A percentile compares a stretch with the other conserved stretches of the same genome.
phyloP scores from a whole-genome alignment of 2,329 filamentous ascomycete genomes.

The Aspergillus brunneoviolaceus region DNA sequence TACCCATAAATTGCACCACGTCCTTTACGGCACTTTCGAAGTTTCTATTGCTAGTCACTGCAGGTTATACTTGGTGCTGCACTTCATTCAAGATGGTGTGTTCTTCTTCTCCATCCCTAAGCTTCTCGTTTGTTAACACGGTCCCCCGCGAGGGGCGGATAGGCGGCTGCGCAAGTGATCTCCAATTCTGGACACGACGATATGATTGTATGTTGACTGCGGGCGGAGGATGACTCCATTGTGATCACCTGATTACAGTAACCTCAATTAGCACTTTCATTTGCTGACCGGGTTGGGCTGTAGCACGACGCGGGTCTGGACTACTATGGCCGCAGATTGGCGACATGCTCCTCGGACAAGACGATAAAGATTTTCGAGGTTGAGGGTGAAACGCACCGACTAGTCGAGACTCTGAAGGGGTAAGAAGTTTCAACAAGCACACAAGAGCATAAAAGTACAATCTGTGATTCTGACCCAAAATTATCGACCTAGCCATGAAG shows the following conservation, averaged over 20 bases:
- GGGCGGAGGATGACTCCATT: not conserved
- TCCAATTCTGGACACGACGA: slow-evolving; percentile 91
- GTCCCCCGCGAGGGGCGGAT: slow-evolving; percentile 8
- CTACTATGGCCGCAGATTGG: slow-evolving; percentile 94
- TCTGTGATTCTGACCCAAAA: not conserved
- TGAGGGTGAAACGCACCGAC: slow-evolving; percentile 83
- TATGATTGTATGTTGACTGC: slow-evolving; percentile 79
- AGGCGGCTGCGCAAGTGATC: slow-evolving; percentile 70
- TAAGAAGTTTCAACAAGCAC: slow-evolving; percentile 43
- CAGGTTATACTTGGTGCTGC: not conserved
- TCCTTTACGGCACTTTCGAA: not conserved
- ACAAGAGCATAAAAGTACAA: not conserved
- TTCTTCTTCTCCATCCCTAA: not conserved
- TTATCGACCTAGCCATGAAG: slow-evolving; percentile 70
- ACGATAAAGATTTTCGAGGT: slow-evolving; percentile 99
- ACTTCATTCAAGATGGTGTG: slow-evolving; percentile 12
- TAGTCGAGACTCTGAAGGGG: slow-evolving; percentile 94
- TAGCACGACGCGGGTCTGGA: slow-evolving; percentile 97
- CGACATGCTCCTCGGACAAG: slow-evolving; percentile 96
- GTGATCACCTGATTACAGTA: not conserved
- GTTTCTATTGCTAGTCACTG: no score
- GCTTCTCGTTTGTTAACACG: slow-evolving; percentile 13
- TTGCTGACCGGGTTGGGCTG: slow-evolving; percentile 5
- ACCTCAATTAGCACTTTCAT: slow-evolving; percentile 4
- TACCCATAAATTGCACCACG: not conserved